Conservation (phyloP, 441 rosid genomes). For the Adansonia gregorii region DNA sequence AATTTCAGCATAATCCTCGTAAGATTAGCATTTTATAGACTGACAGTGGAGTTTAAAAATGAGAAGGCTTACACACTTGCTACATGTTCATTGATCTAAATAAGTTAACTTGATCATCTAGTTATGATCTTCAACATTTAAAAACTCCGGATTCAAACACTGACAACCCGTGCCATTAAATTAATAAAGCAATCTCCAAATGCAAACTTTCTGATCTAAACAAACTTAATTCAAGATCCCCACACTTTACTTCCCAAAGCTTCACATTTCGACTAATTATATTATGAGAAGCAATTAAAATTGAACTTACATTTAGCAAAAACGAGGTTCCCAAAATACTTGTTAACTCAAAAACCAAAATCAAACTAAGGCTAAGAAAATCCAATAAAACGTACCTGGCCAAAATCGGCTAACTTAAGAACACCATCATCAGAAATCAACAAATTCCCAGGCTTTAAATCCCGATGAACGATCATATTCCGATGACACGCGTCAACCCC, state of each 20-base stretch:
- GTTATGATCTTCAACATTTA: slow-evolving; percentile 4
- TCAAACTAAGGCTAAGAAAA: neutral
- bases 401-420: slow-evolving; percentile 89
- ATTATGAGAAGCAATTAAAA: neutral
- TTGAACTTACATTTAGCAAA: neutral
- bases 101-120: neutral
- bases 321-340: neutral
- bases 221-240: neutral
- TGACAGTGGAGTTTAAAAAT: neutral
- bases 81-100: neutral
- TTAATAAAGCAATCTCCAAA: neutral
- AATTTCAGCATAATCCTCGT: neutral
- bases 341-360: neutral
- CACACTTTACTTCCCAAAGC: slow-evolving; percentile 2
- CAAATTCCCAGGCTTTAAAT: slow-evolving; percentile 89
- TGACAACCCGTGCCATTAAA: neutral
- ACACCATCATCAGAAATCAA: slow-evolving; percentile 69
- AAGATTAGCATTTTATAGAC: neutral
- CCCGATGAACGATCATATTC: slow-evolving; percentile 84
- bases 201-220: neutral
- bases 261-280: neutral
- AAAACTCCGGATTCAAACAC: neutral
- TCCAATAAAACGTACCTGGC: slow-evolving; percentile 58
- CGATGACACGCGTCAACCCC: slow-evolving; percentile 82
- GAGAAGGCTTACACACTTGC: neutral